A percentile compares a stretch with the other conserved stretches of the same genome.
Evolutionary conservation across 2,329 filamentous ascomycete genomes (phyloP).

Genomic region (Colletotrichum simmondsii): DNA sequence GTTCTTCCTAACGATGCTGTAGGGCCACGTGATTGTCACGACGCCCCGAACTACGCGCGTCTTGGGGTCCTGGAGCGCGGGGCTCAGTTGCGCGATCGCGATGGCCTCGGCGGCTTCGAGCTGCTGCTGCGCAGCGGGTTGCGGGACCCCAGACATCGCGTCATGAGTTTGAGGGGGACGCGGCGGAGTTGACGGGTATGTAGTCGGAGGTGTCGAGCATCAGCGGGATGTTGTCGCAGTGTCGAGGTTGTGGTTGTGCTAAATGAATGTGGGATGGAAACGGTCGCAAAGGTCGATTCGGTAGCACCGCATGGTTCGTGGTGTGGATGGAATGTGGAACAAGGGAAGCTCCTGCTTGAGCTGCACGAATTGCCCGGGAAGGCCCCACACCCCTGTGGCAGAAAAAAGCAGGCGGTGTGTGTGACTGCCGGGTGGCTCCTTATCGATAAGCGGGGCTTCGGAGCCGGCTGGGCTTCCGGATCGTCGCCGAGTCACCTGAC

Average conservation of each 20-base stretch:
- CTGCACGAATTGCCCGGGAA: constrained; percentile 1
- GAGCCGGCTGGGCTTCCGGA: not conserved
- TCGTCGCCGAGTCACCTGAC: constrained; percentile 5
- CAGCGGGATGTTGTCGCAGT: not conserved
- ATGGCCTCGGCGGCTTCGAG: constrained; percentile 43
- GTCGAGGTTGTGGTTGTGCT: not conserved
- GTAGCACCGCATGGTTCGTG: constrained; percentile 21
- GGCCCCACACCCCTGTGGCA: not conserved
- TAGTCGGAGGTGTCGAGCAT: not conserved
- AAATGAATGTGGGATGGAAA: not conserved
- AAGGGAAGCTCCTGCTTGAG: constrained; percentile 25
- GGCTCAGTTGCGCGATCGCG: constrained; percentile 66
- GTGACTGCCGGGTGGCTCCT: not conserved
- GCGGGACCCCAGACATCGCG: constrained; percentile 32
- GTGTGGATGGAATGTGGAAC: constrained; percentile 21
- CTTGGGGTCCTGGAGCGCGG: constrained; percentile 54
- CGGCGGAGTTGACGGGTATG: constrained; percentile 1
- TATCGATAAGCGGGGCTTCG: not conserved
- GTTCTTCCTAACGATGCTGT: constrained; percentile 79
- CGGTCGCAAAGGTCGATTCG: constrained; percentile 2
- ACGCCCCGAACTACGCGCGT: constrained; percentile 71
- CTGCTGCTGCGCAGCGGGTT: constrained; percentile 24
- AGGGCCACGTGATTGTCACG: constrained; percentile 92
- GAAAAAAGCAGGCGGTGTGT: constrained; percentile 20
- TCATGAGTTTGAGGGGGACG: constrained; percentile 25